Conservation (phyloP, 768 basidiomycete species). For the Dentipellis fragilis region DNA sequence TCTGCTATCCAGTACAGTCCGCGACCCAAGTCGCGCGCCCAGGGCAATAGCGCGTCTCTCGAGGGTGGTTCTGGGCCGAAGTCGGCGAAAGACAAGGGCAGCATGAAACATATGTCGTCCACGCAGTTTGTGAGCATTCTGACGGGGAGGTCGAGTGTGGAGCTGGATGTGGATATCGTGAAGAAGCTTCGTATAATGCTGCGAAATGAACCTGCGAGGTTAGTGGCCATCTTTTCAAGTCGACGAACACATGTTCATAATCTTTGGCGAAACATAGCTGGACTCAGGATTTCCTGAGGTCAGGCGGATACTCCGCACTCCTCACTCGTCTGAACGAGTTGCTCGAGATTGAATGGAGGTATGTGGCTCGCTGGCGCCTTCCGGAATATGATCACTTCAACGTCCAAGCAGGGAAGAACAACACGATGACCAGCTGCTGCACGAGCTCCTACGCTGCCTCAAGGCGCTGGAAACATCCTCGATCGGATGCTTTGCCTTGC, state of each 20-base stretch:
- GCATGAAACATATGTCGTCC: conserved; percentile 48
- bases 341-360: conserved; percentile 96
- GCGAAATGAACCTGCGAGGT: conserved; percentile 88
- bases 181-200: conserved; percentile 84
- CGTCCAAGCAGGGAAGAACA: conserved; percentile 75
- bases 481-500: conserved; percentile 82
- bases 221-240: conserved; percentile 11
- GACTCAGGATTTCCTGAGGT: conserved; percentile 76
- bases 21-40: conserved; percentile 42
- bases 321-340: conserved; percentile 83
- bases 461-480: conserved; percentile 88
- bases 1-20: conserved; percentile 44
- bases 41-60: conserved; percentile 34
- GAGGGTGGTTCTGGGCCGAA: conserved; percentile 26
- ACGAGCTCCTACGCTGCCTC: conserved; percentile 87
- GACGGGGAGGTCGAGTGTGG: conserved; percentile 53
- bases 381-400: not conserved
- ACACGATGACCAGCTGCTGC: conserved; percentile 89
- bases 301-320: conserved; percentile 81
- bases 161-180: conserved; percentile 76
- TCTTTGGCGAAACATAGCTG: conserved; percentile 40
- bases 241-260: not conserved
- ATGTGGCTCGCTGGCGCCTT: conserved; percentile 12
- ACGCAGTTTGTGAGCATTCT: conserved; percentile 61
- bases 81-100: conserved; percentile 40